Conservation (phyloP, 2,329 filamentous ascomycete species). For the Colletotrichum simmondsii region DNA sequence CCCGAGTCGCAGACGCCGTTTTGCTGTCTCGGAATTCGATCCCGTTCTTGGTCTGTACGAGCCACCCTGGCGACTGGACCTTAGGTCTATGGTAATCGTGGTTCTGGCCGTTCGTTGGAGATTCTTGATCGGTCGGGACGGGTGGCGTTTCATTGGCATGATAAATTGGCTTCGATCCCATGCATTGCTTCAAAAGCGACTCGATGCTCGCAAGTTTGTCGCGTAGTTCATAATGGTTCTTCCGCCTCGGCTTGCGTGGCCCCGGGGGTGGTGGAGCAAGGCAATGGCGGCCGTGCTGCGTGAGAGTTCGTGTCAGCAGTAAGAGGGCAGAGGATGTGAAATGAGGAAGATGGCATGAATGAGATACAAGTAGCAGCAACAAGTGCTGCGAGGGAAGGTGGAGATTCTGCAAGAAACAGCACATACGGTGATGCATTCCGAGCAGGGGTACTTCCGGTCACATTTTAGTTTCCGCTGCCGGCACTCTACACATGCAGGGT, state of each 20-base stretch:
- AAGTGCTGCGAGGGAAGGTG: conserved; percentile 19
- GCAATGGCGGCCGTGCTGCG: conserved; percentile 10
- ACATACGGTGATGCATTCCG: conserved; percentile 67
- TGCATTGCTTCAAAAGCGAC: background rate
- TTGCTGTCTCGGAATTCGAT: conserved; percentile 19
- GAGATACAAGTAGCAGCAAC: no score
- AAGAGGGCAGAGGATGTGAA: background rate
- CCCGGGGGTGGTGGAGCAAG: background rate
- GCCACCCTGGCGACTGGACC: background rate
- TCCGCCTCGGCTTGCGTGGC: background rate
- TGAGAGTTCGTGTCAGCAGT: no score
- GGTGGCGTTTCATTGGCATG: no score
- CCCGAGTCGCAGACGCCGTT: background rate
- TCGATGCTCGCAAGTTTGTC: conserved; percentile 10
- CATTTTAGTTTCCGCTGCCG: conserved; percentile 72
- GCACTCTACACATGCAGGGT: conserved; percentile 64
- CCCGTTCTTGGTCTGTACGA: background rate
- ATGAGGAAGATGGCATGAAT: no score
- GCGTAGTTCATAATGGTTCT: conserved; percentile 15
- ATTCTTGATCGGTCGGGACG: no score
- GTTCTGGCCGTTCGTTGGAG: no score
- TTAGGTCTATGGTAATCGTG: background rate
- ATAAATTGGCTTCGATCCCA: background rate
- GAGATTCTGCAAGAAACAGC: no score
- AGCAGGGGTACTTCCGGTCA: conserved; percentile 67